Evolutionary conservation across 108 stramenopile species (phyloP), one percentile per base, ranked within the genome.

Genomic region (Schizochytrium sp.): DNA sequence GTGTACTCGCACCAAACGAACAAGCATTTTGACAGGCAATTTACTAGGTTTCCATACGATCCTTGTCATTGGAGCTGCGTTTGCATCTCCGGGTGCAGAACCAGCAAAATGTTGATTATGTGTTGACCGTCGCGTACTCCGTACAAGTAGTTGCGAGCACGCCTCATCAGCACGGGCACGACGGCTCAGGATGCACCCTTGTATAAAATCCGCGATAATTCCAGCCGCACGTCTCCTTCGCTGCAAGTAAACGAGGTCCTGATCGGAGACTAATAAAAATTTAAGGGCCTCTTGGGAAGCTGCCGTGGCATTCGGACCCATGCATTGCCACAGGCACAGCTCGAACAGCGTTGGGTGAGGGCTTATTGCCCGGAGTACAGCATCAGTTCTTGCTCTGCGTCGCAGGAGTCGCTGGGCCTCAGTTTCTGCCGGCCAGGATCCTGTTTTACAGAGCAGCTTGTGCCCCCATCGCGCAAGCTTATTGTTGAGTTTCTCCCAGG

Each of bases 21-120:
- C 64, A 38, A 69, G 64, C 64, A 69, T 69, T 38, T 69, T 69
- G 10, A 69, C 64, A 38, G 64, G 64, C 12, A 69, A 15, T 15
- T 69, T 69, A 44, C 44, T 69, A 8, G 64, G 64, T 15, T 69
- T 69, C 64, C 64, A 69, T 15, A 69, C 64, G 64, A 44, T 69
- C 64, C 64, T 7, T 44, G 64, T 69, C 28, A 44, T 69, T 0
- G 19, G 64, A 28, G 28, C 28, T 28, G 28, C 28, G 28, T 28
- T 28, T 28, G 28, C 28, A 28, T 28, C 28, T 28, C 28, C 28
- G 28, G 28, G 28, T 28, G 28, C 28, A 28, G 28, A 28, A 28
- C 28, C 28, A 28, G 28, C 28, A 28, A 28, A 28, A 28, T 28
- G 28, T 28, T 28, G 28, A 28, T 28, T 28, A 28, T 69, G 64